Evolutionary conservation across 345 rosid species (phyloP).

Genomic region (Stellera chamaejasme): DNA sequence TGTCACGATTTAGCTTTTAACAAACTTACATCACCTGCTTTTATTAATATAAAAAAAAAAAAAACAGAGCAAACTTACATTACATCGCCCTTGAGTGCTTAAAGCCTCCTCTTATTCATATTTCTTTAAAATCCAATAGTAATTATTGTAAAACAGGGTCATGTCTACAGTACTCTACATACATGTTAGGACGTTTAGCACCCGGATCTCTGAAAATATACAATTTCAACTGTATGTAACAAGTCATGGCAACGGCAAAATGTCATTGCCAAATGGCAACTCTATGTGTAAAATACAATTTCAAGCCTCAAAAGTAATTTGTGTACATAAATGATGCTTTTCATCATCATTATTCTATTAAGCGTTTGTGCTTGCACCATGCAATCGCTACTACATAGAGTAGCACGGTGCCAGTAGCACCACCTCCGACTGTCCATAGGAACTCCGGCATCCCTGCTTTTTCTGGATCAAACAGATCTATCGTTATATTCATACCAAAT

Average conservation of each 20-base stretch:
- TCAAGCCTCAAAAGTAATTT: background rate
- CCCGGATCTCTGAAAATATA: background rate
- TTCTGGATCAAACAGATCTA: slow-evolving; percentile 33
- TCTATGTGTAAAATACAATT: background rate
- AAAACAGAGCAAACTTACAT: too few species aligned
- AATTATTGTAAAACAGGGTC: too few species aligned
- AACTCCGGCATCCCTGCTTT: slow-evolving; percentile 33
- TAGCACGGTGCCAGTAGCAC: slow-evolving; percentile 46
- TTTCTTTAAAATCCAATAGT: too few species aligned
- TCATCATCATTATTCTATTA: slow-evolving; percentile 37
- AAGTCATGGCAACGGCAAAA: background rate
- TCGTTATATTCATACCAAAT: slow-evolving; percentile 68
- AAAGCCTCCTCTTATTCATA: too few species aligned
- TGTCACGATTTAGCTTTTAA: too few species aligned
- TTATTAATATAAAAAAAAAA: too few species aligned
- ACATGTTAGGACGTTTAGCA: too few species aligned
- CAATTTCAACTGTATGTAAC: too few species aligned
- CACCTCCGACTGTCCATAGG: slow-evolving; percentile 70
- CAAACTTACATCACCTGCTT: too few species aligned
- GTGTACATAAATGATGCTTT: background rate
- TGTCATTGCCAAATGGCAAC: background rate
- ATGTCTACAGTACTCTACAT: too few species aligned
- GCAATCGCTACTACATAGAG: slow-evolving; percentile 72
- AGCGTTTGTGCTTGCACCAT: slow-evolving; percentile 75
- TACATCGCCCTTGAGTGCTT: too few species aligned